These are phyloP conservation scores for Cyberlindnera maritima DNA, from an alignment of 805 yeast genomes.

Conservation along the genomic window DNA sequence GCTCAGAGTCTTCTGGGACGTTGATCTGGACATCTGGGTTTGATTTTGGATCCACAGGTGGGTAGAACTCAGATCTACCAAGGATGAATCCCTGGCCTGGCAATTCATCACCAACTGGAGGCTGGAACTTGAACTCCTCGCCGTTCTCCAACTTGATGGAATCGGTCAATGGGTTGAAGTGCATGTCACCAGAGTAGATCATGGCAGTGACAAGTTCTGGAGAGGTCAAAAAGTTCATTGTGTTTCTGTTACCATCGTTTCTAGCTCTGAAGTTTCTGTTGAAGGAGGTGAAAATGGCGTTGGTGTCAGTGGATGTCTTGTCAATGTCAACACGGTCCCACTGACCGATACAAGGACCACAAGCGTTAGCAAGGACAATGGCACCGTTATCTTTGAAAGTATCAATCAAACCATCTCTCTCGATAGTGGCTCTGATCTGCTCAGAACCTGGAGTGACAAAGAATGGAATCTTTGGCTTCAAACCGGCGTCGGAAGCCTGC, in stretches of 20 bases:
- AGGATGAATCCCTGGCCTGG: conserved; percentile 74
- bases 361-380: conserved; percentile 92
- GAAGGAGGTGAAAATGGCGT: conserved; percentile 95
- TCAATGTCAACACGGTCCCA: conserved; percentile 92
- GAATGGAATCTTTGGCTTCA: conserved; percentile 87
- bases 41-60: conserved; percentile 65
- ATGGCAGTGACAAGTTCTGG: conserved; percentile 97
- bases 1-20: conserved; percentile 86
- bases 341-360: conserved; percentile 99
- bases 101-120: conserved; percentile 82
- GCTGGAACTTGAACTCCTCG: conserved; percentile 67
- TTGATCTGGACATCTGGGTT: conserved; percentile 55
- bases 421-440: conserved; percentile 97
- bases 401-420: conserved; percentile 88
- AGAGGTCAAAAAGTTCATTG: conserved; percentile 97
- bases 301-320: conserved; percentile 79
- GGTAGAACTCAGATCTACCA: conserved; percentile 76
- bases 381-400: conserved; percentile 93
- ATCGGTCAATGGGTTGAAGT: conserved; percentile 89
- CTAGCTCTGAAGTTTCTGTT: conserved; percentile 98
- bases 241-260: conserved; percentile 97
- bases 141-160: conserved; percentile 72
- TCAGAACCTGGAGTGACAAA: conserved; percentile 98
- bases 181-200: conserved; percentile 91
- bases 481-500: conserved; percentile 88